Evolutionary conservation across 257 asterid species (phyloP).

Genomic region (Dorcoceras hygrometricum): DNA sequence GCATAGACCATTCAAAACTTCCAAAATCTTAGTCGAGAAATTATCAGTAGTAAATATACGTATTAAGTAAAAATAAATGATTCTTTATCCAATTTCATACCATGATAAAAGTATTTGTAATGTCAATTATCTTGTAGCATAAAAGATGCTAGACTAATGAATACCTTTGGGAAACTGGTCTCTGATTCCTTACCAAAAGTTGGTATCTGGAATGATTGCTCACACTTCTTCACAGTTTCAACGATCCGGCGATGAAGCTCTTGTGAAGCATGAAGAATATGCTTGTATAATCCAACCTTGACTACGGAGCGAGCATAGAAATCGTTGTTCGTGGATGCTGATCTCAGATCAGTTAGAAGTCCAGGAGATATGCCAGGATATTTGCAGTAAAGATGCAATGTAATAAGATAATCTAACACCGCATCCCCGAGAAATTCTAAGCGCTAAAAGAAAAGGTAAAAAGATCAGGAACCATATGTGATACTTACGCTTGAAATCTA

Average conservation of each 20-base stretch:
- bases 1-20: no score
- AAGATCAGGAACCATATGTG: not conserved
- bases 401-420: conserved; percentile 64
- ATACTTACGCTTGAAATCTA: not conserved
- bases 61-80: no score
- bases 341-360: conserved; percentile 71
- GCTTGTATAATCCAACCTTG: conserved; percentile 56
- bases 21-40: no score
- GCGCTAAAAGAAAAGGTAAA: conserved; percentile 41
- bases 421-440: conserved; percentile 93
- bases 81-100: not conserved
- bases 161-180: conserved; percentile 66
- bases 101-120: no score
- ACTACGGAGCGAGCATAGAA: conserved; percentile 68
- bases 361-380: conserved; percentile 69
- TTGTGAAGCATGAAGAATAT: conserved; percentile 61
- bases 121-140: not conserved
- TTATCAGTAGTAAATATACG: not conserved
- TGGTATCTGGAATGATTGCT: conserved; percentile 24
- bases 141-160: no score
- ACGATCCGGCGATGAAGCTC: conserved; percentile 59
- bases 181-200: conserved; percentile 82
- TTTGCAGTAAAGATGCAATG: conserved; percentile 48
- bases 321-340: conserved; percentile 83
- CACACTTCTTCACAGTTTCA: conserved; percentile 26